Conservation (phyloP, 352 stramenopile genomes). For the Phytophthora nicotianae region DNA sequence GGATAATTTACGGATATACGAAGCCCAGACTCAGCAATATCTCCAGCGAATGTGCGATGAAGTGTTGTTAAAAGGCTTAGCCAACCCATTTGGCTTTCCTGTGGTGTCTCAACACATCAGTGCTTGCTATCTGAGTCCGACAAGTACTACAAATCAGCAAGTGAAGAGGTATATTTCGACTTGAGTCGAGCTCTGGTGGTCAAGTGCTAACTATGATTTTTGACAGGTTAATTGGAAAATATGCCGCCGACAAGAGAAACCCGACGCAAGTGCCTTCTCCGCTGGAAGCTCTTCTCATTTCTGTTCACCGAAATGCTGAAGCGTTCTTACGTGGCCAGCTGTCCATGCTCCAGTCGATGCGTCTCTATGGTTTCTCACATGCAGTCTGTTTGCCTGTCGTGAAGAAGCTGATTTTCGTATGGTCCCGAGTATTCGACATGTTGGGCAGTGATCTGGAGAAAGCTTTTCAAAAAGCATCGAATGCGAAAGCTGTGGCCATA, state of each 20-base stretch:
- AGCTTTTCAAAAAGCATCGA: slow-evolving; percentile 36
- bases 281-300: slow-evolving; percentile 69
- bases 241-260: slow-evolving; percentile 51
- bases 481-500: slow-evolving; percentile 22
- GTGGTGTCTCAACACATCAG: slow-evolving; percentile 83
- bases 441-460: slow-evolving; percentile 43
- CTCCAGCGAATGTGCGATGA: slow-evolving; percentile 69
- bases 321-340: slow-evolving; percentile 74
- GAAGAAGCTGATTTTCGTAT: slow-evolving; percentile 79
- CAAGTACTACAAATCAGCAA: slow-evolving; percentile 50
- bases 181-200: not conserved
- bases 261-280: slow-evolving; percentile 52
- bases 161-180: slow-evolving; percentile 61
- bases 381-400: slow-evolving; percentile 60
- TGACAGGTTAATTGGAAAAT: slow-evolving; percentile 61
- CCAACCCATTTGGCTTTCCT: slow-evolving; percentile 77
- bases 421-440: slow-evolving; percentile 76
- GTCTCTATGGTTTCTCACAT: slow-evolving; percentile 64
- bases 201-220: slow-evolving; percentile 12
- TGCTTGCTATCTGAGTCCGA: slow-evolving; percentile 77
- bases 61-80: slow-evolving; percentile 74
- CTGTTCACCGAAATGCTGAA: slow-evolving; percentile 73
- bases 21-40: slow-evolving; percentile 57
- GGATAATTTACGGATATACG: slow-evolving; percentile 52
- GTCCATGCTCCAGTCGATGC: slow-evolving; percentile 69